Evolutionary conservation across 352 stramenopile genomes (phyloP), one percentile per base, ranked within the genome.

Genomic region (Phytophthora meadii): DNA sequence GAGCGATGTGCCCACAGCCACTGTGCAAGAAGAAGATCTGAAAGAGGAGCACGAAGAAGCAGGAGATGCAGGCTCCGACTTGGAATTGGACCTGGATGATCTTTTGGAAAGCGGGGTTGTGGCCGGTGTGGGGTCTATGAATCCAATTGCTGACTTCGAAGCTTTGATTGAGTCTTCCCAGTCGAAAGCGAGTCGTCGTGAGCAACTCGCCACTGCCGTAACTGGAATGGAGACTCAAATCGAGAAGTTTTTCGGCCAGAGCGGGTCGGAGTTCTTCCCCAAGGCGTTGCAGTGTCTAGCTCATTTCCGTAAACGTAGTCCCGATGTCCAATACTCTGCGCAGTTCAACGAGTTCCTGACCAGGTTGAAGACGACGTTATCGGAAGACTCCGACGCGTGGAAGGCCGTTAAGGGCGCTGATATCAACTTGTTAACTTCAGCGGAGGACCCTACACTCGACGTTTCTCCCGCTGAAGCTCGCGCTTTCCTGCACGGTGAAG

Each of bases 71-170:
- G 81, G 74, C 4, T 92, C 81, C 10, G 84, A 94, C 40, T 74
- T 72, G 25, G 77, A 87, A 27, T 50, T 94, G 22, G 82, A 94
- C 49, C 63, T 91, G 61, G 86, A 94, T 50, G 86, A 92, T 32
- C 64, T 94, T 7, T 55, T 94, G 52, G 86, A 89, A 48, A 74
- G 78, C 11, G 76, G 77, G 36, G 75, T 84, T 25, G 82, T 93
- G 14, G 88, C 81, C 36, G 74, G 39, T 28, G 81, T 95, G n/a
- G 87, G 87, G 0, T 92, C 84, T 1, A 92, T 95, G 84, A 95
- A 93, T 51, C 87, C 87, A 12, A 84, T 95, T 34, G 81, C 84
- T 1, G 87, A 95, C 53, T 95, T 95, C 68, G 87, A 95, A 44
- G 66, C 74, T 15, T 74, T 95, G 9, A 47, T 93, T 2, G 81